Percentiles rank a stretch among this genome's conserved stretches.
Evolutionary conservation across 2,329 filamentous ascomycete species (phyloP).

Genomic region (Penicillium oxalicum): DNA sequence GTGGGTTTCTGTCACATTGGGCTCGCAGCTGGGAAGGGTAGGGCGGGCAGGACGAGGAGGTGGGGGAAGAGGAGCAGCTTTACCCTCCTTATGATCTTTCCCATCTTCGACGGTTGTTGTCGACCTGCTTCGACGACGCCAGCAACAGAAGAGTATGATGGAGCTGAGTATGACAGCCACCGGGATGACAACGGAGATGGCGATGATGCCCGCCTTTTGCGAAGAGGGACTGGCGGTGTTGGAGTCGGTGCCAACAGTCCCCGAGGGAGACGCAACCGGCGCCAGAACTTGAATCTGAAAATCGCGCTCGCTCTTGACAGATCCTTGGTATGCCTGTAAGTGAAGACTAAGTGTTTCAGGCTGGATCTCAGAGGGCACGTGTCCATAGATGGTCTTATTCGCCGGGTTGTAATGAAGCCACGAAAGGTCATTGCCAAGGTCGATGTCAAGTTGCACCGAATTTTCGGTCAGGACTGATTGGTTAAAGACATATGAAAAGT

Average conservation of each 20-base stretch:
- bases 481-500: slow-evolving; percentile 46
- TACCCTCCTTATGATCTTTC: slow-evolving; percentile 16
- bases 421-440: slow-evolving; percentile 36
- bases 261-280: slow-evolving; percentile 13
- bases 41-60: slow-evolving; percentile 18
- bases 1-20: slow-evolving; percentile 15
- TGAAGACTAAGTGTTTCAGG: slow-evolving; percentile 38
- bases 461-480: slow-evolving; percentile 37
- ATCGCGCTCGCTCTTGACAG: slow-evolving; percentile 36
- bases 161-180: slow-evolving; percentile 25
- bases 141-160: slow-evolving; percentile 31
- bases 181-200: slow-evolving; percentile 33
- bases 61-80: slow-evolving; percentile 18
- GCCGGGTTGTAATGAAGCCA: slow-evolving; percentile 48
- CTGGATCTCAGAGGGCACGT: slow-evolving; percentile 40
- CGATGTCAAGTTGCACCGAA: slow-evolving; percentile 40
- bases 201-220: slow-evolving; percentile 35
- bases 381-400: slow-evolving; percentile 44
- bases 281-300: slow-evolving; percentile 39
- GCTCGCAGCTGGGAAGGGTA: slow-evolving; percentile 23
- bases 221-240: slow-evolving; percentile 16
- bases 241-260: slow-evolving; percentile 11
- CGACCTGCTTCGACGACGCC: slow-evolving; percentile 28
- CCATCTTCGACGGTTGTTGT: slow-evolving; percentile 19
- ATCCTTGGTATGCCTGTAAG: slow-evolving; percentile 40